Base-by-base conservation (phyloP, 2,329 filamentous ascomycete species). In the Berkeleyomyces basicola region DNA sequence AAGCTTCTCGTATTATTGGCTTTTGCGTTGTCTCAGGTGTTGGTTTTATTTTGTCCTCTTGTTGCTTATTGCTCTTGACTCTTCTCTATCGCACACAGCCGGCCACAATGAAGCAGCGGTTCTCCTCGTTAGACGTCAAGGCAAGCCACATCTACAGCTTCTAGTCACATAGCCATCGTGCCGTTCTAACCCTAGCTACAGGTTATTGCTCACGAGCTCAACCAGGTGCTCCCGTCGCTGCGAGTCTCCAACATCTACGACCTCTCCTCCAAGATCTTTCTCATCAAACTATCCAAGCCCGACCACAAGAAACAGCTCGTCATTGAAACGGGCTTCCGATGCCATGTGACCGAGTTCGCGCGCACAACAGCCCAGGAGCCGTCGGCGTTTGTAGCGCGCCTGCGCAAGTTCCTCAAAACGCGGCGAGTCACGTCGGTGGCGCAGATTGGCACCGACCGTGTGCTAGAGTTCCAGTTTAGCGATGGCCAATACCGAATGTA, bases 181-280 rank as follows among this genome's bases (percentile, higher is more conserved):
- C 11, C 40, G 7, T n/a, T 57, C 62, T 58, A 66, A 61, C 61
- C 11, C 61, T 62, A 55, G 46, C 40, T 23, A 61, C 9, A 95
- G 89, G 90, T 95, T 74, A 95, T 97, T 71, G 87, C 90, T 63
- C 89, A 95, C 72, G 93, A 99, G 80, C 87, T 99, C 66, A 86
- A 90, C 65, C 78, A 82, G 66, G 82, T 80, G 67, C 80, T 99
- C 61, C 82, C 86, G 64, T 83, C 83, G 64, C 79, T 97, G 66
- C 88, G 93, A 66, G 82, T 97, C 59, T 84, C 88, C 66, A 99
- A 99, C 71, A 86, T 96, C 72, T 97, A 99, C 76, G 93, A 99
- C 73, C 83, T 99, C 65, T 95, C 90, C 66, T 90, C 90, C 67
- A 90, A 92, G 71, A 96, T 97, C 70, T 89, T 97, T 70, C 84